Percentiles rank a stretch among this genome's conserved stretches.
phyloP scores from a whole-genome alignment of 768 basidiomycete species.

The Erythrobasidium yunnanense region DNA sequence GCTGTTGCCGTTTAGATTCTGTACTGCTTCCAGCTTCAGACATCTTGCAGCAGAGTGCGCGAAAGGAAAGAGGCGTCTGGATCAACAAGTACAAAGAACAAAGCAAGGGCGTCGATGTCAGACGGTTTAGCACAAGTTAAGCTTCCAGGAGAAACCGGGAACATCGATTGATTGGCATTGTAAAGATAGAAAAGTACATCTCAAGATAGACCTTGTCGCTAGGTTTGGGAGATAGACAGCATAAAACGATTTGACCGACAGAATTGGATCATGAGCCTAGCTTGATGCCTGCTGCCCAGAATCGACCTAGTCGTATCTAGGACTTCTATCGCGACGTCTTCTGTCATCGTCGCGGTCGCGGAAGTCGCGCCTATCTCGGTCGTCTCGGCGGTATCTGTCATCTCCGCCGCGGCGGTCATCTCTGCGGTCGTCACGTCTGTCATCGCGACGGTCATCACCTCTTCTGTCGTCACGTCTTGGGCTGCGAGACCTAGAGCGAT shows the following conservation, averaged over 20 bases:
- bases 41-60: neutral
- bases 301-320: slow-evolving; percentile 17
- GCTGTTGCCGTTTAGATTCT: slow-evolving; percentile 5
- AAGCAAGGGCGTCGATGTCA: too few relatives aligned
- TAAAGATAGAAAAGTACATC: too few relatives aligned
- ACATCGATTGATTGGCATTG: too few relatives aligned
- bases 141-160: too few relatives aligned
- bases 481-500: slow-evolving; percentile 13
- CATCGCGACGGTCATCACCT: slow-evolving; percentile 1
- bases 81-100: too few relatives aligned
- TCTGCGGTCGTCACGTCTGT: neutral
- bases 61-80: too few relatives aligned
- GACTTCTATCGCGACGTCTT: slow-evolving; percentile 3
- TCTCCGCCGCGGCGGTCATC: slow-evolving; percentile 9
- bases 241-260: too few relatives aligned
- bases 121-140: too few relatives aligned
- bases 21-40: slow-evolving; percentile 5
- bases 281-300: too few relatives aligned
- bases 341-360: neutral
- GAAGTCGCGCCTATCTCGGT: neutral
- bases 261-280: too few relatives aligned
- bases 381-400: slow-evolving; percentile 11
- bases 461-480: slow-evolving; percentile 3
- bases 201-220: too few relatives aligned
- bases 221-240: too few relatives aligned